A percentile compares a stretch with the other conserved stretches of the same genome.
Conservation (phyloP, 2,329 filamentous ascomycete species). For the Sclerotinia trifoliorum region DNA sequence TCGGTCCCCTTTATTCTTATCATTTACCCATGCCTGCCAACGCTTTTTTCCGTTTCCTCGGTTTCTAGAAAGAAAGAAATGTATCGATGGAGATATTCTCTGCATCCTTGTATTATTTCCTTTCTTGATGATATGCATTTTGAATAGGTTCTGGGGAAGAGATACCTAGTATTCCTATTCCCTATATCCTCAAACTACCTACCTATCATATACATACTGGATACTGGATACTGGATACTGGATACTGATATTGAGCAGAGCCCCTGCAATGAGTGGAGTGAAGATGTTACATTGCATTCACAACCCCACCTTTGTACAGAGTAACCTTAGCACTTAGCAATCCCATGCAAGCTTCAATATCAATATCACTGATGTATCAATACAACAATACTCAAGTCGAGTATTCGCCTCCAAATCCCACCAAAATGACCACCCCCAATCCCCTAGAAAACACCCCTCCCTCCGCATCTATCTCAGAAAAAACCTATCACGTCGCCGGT, state of each 20-base stretch:
- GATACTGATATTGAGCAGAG: neutral
- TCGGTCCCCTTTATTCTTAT: conserved; percentile 3
- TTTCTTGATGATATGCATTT: neutral
- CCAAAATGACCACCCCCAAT: conserved; percentile 20
- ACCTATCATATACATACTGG: neutral
- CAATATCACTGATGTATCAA: neutral
- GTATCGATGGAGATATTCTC: no score
- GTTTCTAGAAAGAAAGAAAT: neutral
- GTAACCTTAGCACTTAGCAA: neutral
- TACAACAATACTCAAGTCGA: neutral
- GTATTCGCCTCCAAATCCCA: neutral
- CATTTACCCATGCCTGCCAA: neutral
- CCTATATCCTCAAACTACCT: neutral
- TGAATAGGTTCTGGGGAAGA: neutral
- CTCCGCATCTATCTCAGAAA: conserved; percentile 53
- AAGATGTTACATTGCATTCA: conserved; percentile 16
- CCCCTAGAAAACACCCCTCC: conserved; percentile 26
- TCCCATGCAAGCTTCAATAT: neutral
- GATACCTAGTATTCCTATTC: neutral
- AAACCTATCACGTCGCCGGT: conserved; percentile 71
- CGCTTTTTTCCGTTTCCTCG: neutral
- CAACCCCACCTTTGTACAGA: conserved; percentile 1
- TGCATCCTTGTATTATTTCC: neutral
- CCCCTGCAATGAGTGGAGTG: conserved; percentile 9
- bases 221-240: no score